These are phyloP conservation scores for Arthrobotrys iridis DNA, from an alignment of 2,329 filamentous ascomycete species.

Conservation along the genomic window DNA sequence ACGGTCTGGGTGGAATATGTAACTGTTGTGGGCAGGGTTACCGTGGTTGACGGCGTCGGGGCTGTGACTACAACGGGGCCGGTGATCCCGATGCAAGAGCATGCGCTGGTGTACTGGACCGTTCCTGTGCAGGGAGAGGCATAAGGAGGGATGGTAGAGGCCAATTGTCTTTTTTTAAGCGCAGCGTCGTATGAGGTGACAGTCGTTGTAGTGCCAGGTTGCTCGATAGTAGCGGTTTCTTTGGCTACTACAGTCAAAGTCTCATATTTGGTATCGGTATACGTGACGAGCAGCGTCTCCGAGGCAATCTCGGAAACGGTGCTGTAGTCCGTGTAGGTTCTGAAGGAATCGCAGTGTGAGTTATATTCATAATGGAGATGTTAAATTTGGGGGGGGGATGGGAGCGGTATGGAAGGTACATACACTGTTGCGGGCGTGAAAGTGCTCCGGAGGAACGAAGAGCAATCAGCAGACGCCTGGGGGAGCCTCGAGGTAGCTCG, in stretches of 20 bases:
- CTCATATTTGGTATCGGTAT: not conserved
- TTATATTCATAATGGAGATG: not conserved
- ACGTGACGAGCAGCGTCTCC: not conserved
- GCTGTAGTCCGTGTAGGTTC: not conserved
- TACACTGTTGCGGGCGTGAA: not conserved
- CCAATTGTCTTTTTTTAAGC: constrained; percentile 8
- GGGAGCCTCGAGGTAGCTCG: not conserved
- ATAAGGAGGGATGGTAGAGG: constrained; percentile 55
- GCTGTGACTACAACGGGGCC: not conserved
- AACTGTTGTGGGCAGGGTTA: constrained; percentile 26
- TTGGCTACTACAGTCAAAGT: not conserved
- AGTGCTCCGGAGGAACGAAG: not conserved
- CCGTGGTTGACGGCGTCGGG: constrained; percentile 1
- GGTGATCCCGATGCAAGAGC: constrained; percentile 58
- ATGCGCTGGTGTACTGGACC: constrained; percentile 58
- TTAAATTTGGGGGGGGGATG: too few species aligned
- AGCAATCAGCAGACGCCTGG: constrained; percentile 4
- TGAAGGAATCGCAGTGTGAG: too few species aligned
- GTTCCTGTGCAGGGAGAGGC: constrained; percentile 56
- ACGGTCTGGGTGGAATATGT: constrained; percentile 45
- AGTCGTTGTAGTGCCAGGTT: not conserved
- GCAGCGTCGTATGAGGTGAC: not conserved
- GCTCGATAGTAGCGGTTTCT: not conserved
- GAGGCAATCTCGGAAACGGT: not conserved
- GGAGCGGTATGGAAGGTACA: not conserved